Percentiles rank a stretch among this genome's conserved stretches.
Conservation (phyloP, 495 filamentous ascomycete genomes). For the Penicillium alfredii region DNA sequence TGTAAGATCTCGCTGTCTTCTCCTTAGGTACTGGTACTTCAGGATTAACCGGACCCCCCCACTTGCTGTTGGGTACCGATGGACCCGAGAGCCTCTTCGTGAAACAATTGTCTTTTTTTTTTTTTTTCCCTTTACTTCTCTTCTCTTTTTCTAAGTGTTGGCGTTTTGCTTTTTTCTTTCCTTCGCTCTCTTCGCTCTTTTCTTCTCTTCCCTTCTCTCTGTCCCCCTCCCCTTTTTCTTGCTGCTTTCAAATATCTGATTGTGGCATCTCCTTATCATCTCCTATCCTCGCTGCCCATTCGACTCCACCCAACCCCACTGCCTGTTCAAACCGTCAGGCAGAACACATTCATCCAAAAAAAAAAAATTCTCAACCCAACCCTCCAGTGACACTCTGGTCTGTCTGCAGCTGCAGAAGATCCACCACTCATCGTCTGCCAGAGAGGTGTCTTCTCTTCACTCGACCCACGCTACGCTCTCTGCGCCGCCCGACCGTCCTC, state of each 20-base stretch:
- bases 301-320: slow-evolving; percentile 21
- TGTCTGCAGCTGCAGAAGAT: slow-evolving; percentile 20
- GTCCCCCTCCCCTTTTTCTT: slow-evolving; percentile 3
- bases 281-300: slow-evolving; percentile 16
- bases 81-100: slow-evolving; percentile 20
- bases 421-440: slow-evolving; percentile 18
- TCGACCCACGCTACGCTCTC: slow-evolving; percentile 15
- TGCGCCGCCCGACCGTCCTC: slow-evolving; percentile 17
- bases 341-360: slow-evolving; percentile 9
- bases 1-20: too few species aligned
- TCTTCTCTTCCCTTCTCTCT: slow-evolving; percentile 1
- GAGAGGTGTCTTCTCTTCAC: slow-evolving; percentile 3
- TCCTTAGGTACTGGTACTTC: too few species aligned
- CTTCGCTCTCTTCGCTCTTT: slow-evolving; percentile 5
- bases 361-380: slow-evolving; percentile 18
- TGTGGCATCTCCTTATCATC: slow-evolving; percentile 1
- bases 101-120: slow-evolving; percentile 14
- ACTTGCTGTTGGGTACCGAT: slow-evolving; percentile 20
- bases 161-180: slow-evolving; percentile 4
- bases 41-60: too few species aligned
- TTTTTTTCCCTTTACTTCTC: slow-evolving; percentile 6
- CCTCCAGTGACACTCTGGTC: too few species aligned
- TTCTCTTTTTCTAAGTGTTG: slow-evolving; percentile 7
- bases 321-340: slow-evolving; percentile 25
- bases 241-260: slow-evolving; percentile 4